Evolutionary conservation across 2,329 filamentous ascomycete genomes (phyloP).

Genomic region (Ophiocordyceps polyrhachis-furcata): DNA sequence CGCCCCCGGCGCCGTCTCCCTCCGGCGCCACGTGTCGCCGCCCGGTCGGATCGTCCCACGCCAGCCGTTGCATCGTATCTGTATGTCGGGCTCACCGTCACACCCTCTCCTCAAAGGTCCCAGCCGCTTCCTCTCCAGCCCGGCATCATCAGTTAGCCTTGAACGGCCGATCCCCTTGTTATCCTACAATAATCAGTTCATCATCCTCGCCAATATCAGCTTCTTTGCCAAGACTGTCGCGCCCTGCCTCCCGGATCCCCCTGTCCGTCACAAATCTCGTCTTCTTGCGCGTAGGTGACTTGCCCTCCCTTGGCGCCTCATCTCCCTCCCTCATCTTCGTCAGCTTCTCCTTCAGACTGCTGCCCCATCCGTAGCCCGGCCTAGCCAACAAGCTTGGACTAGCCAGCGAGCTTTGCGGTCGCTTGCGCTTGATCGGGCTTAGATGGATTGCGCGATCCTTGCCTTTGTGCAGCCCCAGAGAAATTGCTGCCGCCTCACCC

Average conservation of each 20-base stretch:
- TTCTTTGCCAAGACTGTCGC: constrained; percentile 50
- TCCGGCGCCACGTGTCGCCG: neutral
- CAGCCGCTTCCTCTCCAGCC: neutral
- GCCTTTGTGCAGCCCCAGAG: constrained; percentile 12
- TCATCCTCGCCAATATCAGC: constrained; percentile 20
- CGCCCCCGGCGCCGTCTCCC: neutral
- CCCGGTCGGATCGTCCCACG: neutral
- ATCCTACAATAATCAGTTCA: constrained; percentile 29
- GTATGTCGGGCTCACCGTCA: neutral
- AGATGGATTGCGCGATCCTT: constrained; percentile 30
- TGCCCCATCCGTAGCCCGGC: constrained; percentile 36
- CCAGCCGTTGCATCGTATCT: neutral
- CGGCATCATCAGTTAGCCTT: neutral
- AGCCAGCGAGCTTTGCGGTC: constrained; percentile 27
- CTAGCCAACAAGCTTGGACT: constrained; percentile 6
- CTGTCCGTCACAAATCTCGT: constrained; percentile 64
- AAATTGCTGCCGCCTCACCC: constrained; percentile 15
- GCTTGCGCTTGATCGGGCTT: constrained; percentile 43
- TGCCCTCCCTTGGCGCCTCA: constrained; percentile 19
- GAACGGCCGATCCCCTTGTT: neutral
- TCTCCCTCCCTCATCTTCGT: constrained; percentile 43
- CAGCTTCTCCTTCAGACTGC: constrained; percentile 34
- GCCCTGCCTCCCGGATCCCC: constrained; percentile 58
- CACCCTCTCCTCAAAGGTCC: neutral
- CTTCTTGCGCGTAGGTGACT: constrained; percentile 44